Conservation (phyloP, 306 rosid genomes). For the Quercus mongolica region DNA sequence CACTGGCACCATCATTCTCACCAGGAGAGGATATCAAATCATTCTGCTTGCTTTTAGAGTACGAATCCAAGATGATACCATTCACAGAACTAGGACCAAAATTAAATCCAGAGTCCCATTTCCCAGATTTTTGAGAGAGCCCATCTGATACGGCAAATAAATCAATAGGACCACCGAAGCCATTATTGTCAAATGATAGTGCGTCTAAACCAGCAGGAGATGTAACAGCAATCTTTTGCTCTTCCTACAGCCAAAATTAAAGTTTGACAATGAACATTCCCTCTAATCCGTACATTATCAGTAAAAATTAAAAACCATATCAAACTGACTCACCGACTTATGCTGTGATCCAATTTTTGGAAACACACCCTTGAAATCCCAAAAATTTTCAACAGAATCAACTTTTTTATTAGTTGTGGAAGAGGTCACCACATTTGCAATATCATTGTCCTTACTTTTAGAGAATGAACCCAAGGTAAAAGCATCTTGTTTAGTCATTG, state of each 20-base stretch:
- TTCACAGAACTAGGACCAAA: constrained; percentile 34
- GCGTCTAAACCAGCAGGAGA: constrained; percentile 24
- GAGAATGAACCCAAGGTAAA: constrained; percentile 18
- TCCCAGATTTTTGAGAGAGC: constrained; percentile 34
- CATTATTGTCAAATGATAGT: constrained; percentile 25
- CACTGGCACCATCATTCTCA: constrained; percentile 25
- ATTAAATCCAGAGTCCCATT: constrained; percentile 44
- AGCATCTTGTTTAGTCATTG: constrained; percentile 21
- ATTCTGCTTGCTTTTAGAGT: constrained; percentile 23
- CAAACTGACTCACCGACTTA: constrained; percentile 45
- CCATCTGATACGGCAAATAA: constrained; percentile 33
- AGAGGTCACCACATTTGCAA: constrained; percentile 17
- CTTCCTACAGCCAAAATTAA: constrained; percentile 46
- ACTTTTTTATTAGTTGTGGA: constrained; percentile 20
- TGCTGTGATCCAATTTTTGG: constrained; percentile 38
- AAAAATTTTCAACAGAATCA: constrained; percentile 25
- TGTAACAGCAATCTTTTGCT: constrained; percentile 23
- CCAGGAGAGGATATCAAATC: constrained; percentile 6
- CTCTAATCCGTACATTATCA: constrained; percentile 11
- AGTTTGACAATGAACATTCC: constrained; percentile 9
- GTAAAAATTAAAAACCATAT: constrained; percentile 17
- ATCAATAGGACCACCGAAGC: constrained; percentile 22
- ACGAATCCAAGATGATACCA: constrained; percentile 20
- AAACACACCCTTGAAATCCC: constrained; percentile 44
- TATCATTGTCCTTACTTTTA: constrained; percentile 26